phyloP scores from a whole-genome alignment of 2,329 filamentous ascomycete species.

The Boeremia lycopersici region DNA sequence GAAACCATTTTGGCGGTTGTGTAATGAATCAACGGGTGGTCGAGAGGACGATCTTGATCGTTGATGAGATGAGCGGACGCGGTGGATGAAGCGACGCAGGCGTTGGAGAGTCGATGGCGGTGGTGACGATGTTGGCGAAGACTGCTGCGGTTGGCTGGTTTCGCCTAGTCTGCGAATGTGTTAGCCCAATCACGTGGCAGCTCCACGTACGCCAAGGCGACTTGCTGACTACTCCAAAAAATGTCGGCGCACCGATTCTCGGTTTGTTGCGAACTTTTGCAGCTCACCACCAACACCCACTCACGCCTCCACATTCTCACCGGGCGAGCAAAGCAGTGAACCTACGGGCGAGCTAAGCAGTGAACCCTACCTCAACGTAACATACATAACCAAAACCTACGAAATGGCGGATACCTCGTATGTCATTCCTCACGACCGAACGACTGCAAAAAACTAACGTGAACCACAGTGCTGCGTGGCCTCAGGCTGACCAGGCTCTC shows the following conservation, averaged over 20 bases:
- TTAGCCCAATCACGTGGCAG: constrained; percentile 28
- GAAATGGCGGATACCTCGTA: constrained; percentile 36
- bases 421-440: background rate
- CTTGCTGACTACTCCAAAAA: constrained; percentile 12
- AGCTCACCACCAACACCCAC: constrained; percentile 17
- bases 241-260: background rate
- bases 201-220: constrained; percentile 15
- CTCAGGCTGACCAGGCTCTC: constrained; percentile 56
- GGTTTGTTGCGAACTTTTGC: constrained; percentile 8
- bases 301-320: constrained; percentile 10
- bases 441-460: background rate
- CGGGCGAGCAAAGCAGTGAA: constrained; percentile 47
- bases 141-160: constrained; percentile 19
- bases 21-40: constrained; percentile 26
- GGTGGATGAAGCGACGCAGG: constrained; percentile 36
- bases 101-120: constrained; percentile 36
- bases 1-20: constrained; percentile 68
- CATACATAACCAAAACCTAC: constrained; percentile 2
- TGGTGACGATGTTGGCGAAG: constrained; percentile 46
- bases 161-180: constrained; percentile 21
- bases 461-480: constrained; percentile 36
- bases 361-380: constrained; percentile 32
- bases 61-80: constrained; percentile 37
- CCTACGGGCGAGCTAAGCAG: constrained; percentile 44
- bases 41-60: constrained; percentile 30